Evolutionary conservation across 2,329 filamentous ascomycete genomes (phyloP), one percentile per base, ranked within the genome.

Genomic region (Mariannaea sp.): DNA sequence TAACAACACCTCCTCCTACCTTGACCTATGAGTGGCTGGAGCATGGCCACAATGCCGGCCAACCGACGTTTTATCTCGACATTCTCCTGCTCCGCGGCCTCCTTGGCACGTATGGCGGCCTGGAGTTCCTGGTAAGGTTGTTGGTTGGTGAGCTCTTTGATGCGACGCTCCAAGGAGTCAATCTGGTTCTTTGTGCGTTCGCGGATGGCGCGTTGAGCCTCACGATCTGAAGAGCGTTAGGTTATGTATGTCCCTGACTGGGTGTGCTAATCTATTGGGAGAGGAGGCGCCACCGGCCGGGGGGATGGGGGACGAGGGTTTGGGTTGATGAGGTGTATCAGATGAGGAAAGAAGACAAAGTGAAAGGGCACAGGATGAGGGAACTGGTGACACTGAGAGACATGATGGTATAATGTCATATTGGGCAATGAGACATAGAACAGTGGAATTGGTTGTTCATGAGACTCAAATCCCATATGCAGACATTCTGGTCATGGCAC

Each of bases 121-220:
- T 95, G 90, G 16, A 96, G 81, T 68, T 96, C 91, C 68, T 90
- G 86, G 64, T 92, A 92, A 0, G 90, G 90, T 70, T 92, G 86
- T 73, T 91, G 88, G 52, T 82, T 87, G 52, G 89, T 89, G 61
- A 95, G 79, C 57, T 93, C 88, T 49, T 82, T 79, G 56, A 95
- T 92, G 57, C 83, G 80, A 55, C 79, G 79, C 70, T 94, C 88
- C 54, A 94, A 77, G 6, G 74, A 76, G 68, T 93, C 89, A 62
- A 94, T 94, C 70, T 89, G 88, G 53, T 85, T 83, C 73, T 87
- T 90, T 22, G 90, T 94, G 49, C 90, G 84, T 74, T 93, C 89
- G 35, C 90, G 82, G 55, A 95, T 94, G 32, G 89, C 90, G 42
- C 90, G 83, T 70, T 96, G 90, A 24, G 90, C 91, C 71, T 95